phyloP scores from a whole-genome alignment of 371 early-diverging fungal species.

The Rhizopus arrhizus region DNA sequence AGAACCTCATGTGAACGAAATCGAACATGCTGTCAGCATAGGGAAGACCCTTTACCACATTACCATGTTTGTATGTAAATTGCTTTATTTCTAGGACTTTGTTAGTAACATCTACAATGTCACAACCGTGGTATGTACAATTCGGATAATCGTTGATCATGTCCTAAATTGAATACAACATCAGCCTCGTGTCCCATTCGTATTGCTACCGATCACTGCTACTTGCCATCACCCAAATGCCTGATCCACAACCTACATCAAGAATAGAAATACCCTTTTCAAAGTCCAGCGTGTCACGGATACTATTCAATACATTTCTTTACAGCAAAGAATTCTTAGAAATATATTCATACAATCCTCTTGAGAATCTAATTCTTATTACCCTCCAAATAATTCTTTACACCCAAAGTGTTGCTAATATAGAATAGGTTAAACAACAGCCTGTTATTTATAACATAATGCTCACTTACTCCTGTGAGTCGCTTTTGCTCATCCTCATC shows the following conservation, averaged over 20 bases:
- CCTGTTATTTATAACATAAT: too few relatives aligned
- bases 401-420: constrained; percentile 34
- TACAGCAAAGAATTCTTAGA: not conserved
- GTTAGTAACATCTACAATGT: constrained; percentile 41
- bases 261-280: constrained; percentile 26
- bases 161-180: constrained; percentile 13
- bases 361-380: not conserved
- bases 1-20: constrained; percentile 24
- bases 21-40: constrained; percentile 31
- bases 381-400: constrained; percentile 33
- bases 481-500: constrained; percentile 21
- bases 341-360: not conserved
- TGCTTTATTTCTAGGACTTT: constrained; percentile 25
- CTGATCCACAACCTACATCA: constrained; percentile 47
- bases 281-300: constrained; percentile 5
- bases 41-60: constrained; percentile 43
- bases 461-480: constrained; percentile 16
- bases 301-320: constrained; percentile 34
- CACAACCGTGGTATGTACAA: constrained; percentile 40
- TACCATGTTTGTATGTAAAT: constrained; percentile 8
- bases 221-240: constrained; percentile 35
- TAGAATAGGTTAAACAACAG: not conserved
- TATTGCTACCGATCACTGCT: not conserved
- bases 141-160: constrained; percentile 42
- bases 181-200: not conserved